These are phyloP conservation scores for Austroboletus novae-zelandiae DNA, from an alignment of 1,284 basidiomycete genomes.

Conservation along the genomic window DNA sequence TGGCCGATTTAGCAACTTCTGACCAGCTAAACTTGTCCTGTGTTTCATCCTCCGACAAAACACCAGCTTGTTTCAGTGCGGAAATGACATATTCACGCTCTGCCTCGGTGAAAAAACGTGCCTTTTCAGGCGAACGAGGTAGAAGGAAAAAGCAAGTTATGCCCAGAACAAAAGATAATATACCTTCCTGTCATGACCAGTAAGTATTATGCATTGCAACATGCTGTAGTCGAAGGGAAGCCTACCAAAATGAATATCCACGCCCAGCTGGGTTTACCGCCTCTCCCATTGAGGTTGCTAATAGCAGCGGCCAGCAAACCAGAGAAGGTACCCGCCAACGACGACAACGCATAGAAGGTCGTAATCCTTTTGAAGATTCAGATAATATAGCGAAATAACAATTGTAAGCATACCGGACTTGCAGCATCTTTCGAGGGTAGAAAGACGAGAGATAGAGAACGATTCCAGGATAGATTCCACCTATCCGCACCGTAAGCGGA, in stretches of 20 bases:
- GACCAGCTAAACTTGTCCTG: conserved; percentile 37
- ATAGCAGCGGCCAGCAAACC: conserved; percentile 64
- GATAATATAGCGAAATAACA: not conserved
- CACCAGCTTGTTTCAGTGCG: conserved; percentile 27
- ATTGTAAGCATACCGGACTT: conserved; percentile 43
- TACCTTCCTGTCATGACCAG: conserved; percentile 41
- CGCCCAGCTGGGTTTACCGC: conserved; percentile 46
- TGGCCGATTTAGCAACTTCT: conserved; percentile 35
- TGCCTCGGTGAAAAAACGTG: conserved; percentile 39
- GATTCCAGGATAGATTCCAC: conserved; percentile 58
- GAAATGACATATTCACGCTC: not conserved
- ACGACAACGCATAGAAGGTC: conserved; percentile 51
- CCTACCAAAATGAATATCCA: conserved; percentile 66
- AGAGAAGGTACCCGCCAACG: conserved; percentile 61
- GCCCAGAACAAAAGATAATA: conserved; percentile 50
- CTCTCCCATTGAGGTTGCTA: conserved; percentile 47
- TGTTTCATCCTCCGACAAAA: conserved; percentile 35
- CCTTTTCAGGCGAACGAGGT: conserved; percentile 46
- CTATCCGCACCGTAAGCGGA: conserved; percentile 31
- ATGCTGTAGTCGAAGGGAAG: not conserved
- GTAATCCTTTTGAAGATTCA: conserved; percentile 38
- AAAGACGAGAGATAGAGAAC: conserved; percentile 58
- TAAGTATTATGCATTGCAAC: not conserved
- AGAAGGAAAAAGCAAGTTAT: conserved; percentile 47
- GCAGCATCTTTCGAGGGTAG: conserved; percentile 56